Evolutionary conservation across 768 basidiomycete genomes (phyloP).

Genomic region (Rossbeevera mucosa): DNA sequence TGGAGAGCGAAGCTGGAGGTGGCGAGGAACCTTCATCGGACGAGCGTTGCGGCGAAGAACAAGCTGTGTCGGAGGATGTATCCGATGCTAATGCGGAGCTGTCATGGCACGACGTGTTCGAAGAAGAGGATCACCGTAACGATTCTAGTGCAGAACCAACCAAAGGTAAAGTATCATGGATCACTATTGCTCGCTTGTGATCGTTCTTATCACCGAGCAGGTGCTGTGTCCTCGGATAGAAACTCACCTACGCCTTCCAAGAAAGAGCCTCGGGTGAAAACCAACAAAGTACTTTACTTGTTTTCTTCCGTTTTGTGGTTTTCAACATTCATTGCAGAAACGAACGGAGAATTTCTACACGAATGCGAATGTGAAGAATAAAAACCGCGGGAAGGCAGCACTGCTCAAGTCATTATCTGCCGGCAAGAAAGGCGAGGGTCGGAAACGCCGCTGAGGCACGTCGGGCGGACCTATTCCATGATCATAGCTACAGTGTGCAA

Average conservation of each 20-base stretch:
- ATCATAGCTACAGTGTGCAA: slow-evolving; percentile 11
- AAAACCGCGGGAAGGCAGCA: slow-evolving; percentile 62
- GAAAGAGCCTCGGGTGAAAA: slow-evolving; percentile 84
- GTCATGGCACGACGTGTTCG: slow-evolving; percentile 86
- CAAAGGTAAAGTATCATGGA: slow-evolving; percentile 19
- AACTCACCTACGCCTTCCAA: slow-evolving; percentile 32
- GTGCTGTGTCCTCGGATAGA: slow-evolving; percentile 30
- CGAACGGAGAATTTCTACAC: slow-evolving; percentile 89
- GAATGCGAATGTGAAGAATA: slow-evolving; percentile 82
- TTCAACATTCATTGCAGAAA: slow-evolving; percentile 46
- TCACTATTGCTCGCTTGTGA: neutral
- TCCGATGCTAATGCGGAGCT: slow-evolving; percentile 43
- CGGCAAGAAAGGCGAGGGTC: slow-evolving; percentile 45
- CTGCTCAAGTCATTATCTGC: slow-evolving; percentile 53
- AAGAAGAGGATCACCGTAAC: slow-evolving; percentile 39
- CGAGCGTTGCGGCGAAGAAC: slow-evolving; percentile 39
- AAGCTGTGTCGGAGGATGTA: slow-evolving; percentile 34
- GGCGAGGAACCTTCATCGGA: slow-evolving; percentile 29
- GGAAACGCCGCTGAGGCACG: slow-evolving; percentile 32
- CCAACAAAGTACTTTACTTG: slow-evolving; percentile 65
- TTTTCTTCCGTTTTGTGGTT: neutral
- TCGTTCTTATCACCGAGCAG: slow-evolving; percentile 20
- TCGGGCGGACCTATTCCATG: neutral
- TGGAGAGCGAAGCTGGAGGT: slow-evolving; percentile 48
- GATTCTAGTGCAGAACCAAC: slow-evolving; percentile 7